Base-by-base conservation (phyloP, 352 stramenopile genomes). In the Thalassiosira hispida region DNA sequence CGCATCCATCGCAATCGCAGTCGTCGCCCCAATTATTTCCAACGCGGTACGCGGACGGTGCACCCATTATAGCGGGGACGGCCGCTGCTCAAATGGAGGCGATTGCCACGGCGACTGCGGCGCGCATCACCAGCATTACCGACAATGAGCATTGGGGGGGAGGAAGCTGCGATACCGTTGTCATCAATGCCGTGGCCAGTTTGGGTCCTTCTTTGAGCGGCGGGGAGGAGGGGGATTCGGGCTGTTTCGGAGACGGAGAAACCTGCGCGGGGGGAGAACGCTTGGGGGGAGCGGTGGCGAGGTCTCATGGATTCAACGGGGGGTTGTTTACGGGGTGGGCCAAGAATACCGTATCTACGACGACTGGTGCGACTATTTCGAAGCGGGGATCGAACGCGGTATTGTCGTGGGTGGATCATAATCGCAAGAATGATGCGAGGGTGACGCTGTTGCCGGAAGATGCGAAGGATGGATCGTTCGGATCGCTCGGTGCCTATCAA, bases 41-140 rank as follows among this genome's bases (percentile, higher is more conserved):
- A n/a, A n/a, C 42, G 3, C 49, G 76, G 27, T 79, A 69, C 40
- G 47, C 44, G 9, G 79, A 86, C 35, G 79, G 79, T 38, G 79
- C 79, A 33, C 79, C 79, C n/a, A 82, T 86, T 11, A 82, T 86
- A 42, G 73, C 72, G 11, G 79, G 79, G 14, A 86, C 79, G n/a
- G 79, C 79, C 12, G 79, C 79, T 22, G 77, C 77, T 8, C 69
- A 77, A 22, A 72, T 81, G 67, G 44, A 65, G 53, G 73, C 73
- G 7, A 81, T 82, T 73, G 79, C 77, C 29, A 77, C 65, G 5
- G 69, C 76, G 20, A 57, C 55, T 31, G 55, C 55, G 20, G 77
- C 72, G 1, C 35, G 65, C 11, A 75, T 76, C 18, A 76, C 79
- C 42, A 67, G 63, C 25, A 40, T 73, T 31, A 51, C 67, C 20